A percentile compares a stretch with the other conserved stretches of the same genome.
Evolutionary conservation across 352 stramenopile genomes (phyloP).

Genomic region (Phytophthora sp.): DNA sequence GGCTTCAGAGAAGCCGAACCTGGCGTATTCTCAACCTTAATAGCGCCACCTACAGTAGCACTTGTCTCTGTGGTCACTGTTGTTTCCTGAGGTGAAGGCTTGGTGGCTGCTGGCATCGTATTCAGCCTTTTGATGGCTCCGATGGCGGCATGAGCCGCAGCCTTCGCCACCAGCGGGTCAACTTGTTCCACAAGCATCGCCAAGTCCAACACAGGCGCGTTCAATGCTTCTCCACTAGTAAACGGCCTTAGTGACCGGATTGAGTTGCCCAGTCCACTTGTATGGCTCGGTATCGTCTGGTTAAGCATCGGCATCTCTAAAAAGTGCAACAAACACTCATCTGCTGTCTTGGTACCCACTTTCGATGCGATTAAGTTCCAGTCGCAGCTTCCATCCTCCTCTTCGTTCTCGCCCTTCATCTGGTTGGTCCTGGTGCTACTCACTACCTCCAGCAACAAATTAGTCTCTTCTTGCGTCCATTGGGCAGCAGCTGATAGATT

Average conservation of each 20-base stretch:
- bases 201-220: constrained; percentile 63
- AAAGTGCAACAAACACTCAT: constrained; percentile 85
- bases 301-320: constrained; percentile 71
- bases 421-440: constrained; percentile 34
- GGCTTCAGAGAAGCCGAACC: constrained; percentile 1
- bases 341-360: constrained; percentile 67
- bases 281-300: constrained; percentile 12
- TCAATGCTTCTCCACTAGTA: constrained; percentile 52
- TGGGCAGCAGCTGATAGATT: constrained; percentile 3
- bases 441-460: constrained; percentile 59
- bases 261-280: not conserved
- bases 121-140: constrained; percentile 70
- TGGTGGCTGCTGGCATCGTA: constrained; percentile 35
- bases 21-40: constrained; percentile 21
- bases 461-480: constrained; percentile 61
- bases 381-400: constrained; percentile 56
- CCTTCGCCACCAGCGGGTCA: constrained; percentile 76
- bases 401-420: constrained; percentile 17
- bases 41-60: constrained; percentile 8
- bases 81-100: not conserved
- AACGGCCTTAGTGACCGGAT: constrained; percentile 46
- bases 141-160: constrained; percentile 70
- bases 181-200: constrained; percentile 57
- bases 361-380: constrained; percentile 81
- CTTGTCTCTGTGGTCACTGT: not conserved